Base-by-base conservation (phyloP, 352 stramenopile genomes). In the Globisporangium canariense region DNA sequence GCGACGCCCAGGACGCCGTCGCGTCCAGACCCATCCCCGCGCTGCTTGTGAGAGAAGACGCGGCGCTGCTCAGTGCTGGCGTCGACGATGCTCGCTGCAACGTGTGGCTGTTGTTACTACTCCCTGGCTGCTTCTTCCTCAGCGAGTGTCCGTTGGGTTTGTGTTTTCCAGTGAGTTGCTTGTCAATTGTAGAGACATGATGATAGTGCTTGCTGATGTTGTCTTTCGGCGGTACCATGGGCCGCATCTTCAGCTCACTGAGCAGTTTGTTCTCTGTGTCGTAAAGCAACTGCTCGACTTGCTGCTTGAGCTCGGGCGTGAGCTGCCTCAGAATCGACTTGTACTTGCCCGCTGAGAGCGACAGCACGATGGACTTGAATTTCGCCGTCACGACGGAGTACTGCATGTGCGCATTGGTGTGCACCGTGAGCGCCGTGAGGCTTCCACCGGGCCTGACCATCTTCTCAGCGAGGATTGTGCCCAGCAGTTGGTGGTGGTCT, bases 291-390 rank as follows among this genome's bases (percentile, higher is more conserved):
- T 80, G 60, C 59, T 84, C 65, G 2, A 88, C 53, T 66, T 68
- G 32, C 74, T 6, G 67, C 1, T 67, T 77, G 20, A 25, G 36
- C 6, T 43, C 43, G 9, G 65, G 58, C 1, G 69, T 74, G 38
- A 88, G 64, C 45, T 88, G 79, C 10, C 69, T 61, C 68, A 79
- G 66, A 22, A 88, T 71, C 10, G 79, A 86, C 22, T 81, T 78
- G 56, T 77, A 78, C 56, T 81, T 78, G 32, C 78, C 75, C n/a
- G 70, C 68, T 3, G 79, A 71, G 45, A 88, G 53, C 16, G 77
- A 68, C n/a, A 88, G 56, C 18, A 76, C 64, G 40, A 88, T 86
- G 28, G 79, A 86, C 51, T 88, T 88, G 62, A 88, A 86, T 18
- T 75, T 76, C 30, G 71, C 67, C 0, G 77, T 78, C 10, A 79